Base-by-base conservation (phyloP, 2,329 filamentous ascomycete genomes). In the Colletotrichum sp. region DNA sequence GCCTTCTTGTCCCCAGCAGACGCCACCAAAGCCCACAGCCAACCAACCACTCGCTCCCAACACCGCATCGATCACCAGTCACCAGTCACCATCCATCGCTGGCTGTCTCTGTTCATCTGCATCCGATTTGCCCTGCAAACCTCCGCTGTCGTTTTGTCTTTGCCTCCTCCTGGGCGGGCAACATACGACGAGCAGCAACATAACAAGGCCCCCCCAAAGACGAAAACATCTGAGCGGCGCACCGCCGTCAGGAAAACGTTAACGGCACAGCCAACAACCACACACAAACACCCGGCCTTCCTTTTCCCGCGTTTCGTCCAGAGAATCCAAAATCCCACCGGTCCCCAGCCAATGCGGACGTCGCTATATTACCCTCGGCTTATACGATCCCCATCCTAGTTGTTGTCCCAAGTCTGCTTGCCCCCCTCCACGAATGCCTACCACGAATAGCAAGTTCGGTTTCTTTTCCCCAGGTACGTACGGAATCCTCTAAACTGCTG, bases 271-370 rank as follows among this genome's bases (percentile, higher is more conserved):
- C 59, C 13, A 10, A 28, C 59, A 15, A n/a, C 64, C 32, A 52
- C 39, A 67, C 28, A 36, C 67, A 74, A 57, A 67, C 24, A 39
- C 66, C 64, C 70, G 73, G 70, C 73, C 73, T 65, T 39, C 9
- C 70, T 28, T 34, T 68, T 75, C 59, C 73, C 73, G 73, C 70
- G 73, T 75, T 75, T 75, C 73, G 73, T 75, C 73, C 70, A 73
- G 64, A 67, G 28, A 57, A 55, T 60, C 57, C 63, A 61, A 24
- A 24, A 34, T 68, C 65, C n/a, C 64, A 36, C 55, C 21, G 18
- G n/a, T n/a, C 7, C 16, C 6, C 30, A 16, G 39, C 52, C 52
- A 32, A 67, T 52, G 39, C 36, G 34, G 18, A 55, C 28, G 34
- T 21, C 32, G 48, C 72, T 67, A 64, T 67, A 75, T 61, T 48